Evolutionary conservation across 1,284 basidiomycete species (phyloP), one percentile per base, ranked within the genome.

Genomic region (Ceratobasidium sp.): DNA sequence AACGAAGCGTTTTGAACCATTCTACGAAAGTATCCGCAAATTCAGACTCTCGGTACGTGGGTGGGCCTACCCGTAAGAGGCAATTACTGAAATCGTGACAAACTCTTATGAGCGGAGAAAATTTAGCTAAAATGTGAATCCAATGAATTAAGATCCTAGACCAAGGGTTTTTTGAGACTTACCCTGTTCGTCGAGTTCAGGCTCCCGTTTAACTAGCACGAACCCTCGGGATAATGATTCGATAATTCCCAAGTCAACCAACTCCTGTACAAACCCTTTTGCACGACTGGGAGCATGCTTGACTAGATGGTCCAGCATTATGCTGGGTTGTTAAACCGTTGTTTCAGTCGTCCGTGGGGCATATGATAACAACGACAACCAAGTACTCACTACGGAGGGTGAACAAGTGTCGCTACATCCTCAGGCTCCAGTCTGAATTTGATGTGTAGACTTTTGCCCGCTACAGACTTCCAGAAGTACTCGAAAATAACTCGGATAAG

Each of bases 1-100:
- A 41, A 1, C 6, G n/a, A 23, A 57, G 56, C 14, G 39, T 39
- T 11, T 57, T 57, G 56, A 41, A 57, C 56, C 56, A 57, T 9
- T 57, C 56, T 7, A 42, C 7, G 25, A 57, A 41, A 19, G 33
- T 11, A 27, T 39, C 21, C 13, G 16, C 33, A 23, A 42, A 57
- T 13, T 16, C 41, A n/a, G 39, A 41, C 16, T 41, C 39, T 8
- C 39, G 39, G 16, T 41, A 41, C 8, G 39, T 16, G 8, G 39
- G 39, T 8, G 39, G 39, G 39, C 39, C 39, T 8, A 41, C 39
- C 8, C 39, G 39, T 8, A 16, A 41, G 39, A 41, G 39, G 8
- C 8, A 8, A 16, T 8, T 8, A 8, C 8, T 16, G 8, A 41
- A 41, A 41, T 8, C 8, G 16, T 41, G 39, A 41, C 39, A 41